Evolutionary conservation across 768 basidiomycete genomes (phyloP).

Genomic region (Russula foetens): DNA sequence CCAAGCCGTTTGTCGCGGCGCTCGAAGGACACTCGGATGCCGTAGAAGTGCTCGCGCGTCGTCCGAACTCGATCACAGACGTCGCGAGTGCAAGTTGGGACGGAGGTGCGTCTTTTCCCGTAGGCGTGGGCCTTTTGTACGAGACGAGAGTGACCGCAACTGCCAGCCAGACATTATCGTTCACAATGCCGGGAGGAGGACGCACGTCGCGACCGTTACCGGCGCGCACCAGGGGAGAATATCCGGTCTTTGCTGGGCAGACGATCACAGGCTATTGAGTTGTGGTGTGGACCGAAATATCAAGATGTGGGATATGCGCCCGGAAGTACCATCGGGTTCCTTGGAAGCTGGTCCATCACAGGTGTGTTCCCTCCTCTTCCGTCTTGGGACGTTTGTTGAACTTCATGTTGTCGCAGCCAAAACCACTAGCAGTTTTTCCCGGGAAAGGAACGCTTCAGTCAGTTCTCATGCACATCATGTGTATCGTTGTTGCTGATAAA

Average conservation of each 20-base stretch:
- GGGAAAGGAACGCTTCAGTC: constrained; percentile 92
- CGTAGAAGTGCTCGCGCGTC: constrained; percentile 7
- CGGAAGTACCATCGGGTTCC: constrained; percentile 22
- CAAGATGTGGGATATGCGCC: constrained; percentile 64
- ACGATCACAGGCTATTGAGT: constrained; percentile 53
- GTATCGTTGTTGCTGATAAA: background rate
- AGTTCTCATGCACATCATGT: constrained; percentile 21
- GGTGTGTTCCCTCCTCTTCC: constrained; percentile 18
- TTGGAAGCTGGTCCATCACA: constrained; percentile 35
- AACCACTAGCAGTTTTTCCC: constrained; percentile 69
- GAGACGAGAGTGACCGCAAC: background rate
- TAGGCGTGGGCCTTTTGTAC: background rate
- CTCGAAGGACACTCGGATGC: constrained; percentile 74
- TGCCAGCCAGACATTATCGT: constrained; percentile 64
- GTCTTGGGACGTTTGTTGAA: background rate
- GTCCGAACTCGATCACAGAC: constrained; percentile 11
- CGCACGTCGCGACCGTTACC: constrained; percentile 46
- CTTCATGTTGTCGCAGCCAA: constrained; percentile 18
- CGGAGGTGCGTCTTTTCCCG: constrained; percentile 57
- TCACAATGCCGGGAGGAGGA: constrained; percentile 64
- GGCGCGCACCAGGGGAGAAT: constrained; percentile 81
- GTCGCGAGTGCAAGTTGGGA: constrained; percentile 71
- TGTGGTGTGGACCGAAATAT: constrained; percentile 80
- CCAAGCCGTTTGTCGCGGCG: constrained; percentile 90
- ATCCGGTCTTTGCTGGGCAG: constrained; percentile 71